Evolutionary conservation across 2,329 filamentous ascomycete genomes (phyloP), one percentile per base, ranked within the genome.

Genomic region (Penicillium glabrum): DNA sequence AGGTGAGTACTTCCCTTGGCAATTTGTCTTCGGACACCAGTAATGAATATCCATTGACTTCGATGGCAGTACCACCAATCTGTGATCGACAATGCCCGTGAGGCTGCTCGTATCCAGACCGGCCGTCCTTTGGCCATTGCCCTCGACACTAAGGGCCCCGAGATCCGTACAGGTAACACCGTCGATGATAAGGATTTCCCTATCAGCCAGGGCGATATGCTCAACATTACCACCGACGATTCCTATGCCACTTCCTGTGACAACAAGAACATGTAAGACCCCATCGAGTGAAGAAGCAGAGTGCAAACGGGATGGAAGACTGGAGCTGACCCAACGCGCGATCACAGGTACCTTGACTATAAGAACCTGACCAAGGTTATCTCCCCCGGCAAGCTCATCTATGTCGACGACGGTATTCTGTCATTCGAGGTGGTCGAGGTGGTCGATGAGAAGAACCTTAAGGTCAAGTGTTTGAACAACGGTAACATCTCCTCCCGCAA

Each of bases 341-440:
- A 53, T 52, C 31, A 44, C 62, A 93, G 90, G 88, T 97, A 92
- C 73, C 89, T 98, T 72, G 93, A 98, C 83, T 98, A 99, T 85
- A 96, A 96, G 88, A 99, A 99, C 85, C 98, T 99, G 80, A 97
- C 93, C 80, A 96, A 96, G 82, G 95, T 99, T 69, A 98, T 99
- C 73, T 79, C 90, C 75, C 82, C 86, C 58, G 95, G 93, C 72
- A 93, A 95, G 71, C 88, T 89, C 78, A 96, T 99, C 83, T 99
- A 96, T 80, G 95, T 99, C 69, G 95, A 99, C 72, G 95, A 99
- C 72, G 95, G 95, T 79, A 93, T 99, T 66, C 88, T 98, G 69
- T 96, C 93, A 26, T 98, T 99, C 70, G 89, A 97, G 74, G 95
- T 99, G 61, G 77, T 97, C 67, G 86, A 91, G 74, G 83, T 99